Percentiles rank a stretch among this genome's conserved stretches.
Evolutionary conservation across 202 grass and related monocot genomes (phyloP).

Genomic region (Panicum virgatum): DNA sequence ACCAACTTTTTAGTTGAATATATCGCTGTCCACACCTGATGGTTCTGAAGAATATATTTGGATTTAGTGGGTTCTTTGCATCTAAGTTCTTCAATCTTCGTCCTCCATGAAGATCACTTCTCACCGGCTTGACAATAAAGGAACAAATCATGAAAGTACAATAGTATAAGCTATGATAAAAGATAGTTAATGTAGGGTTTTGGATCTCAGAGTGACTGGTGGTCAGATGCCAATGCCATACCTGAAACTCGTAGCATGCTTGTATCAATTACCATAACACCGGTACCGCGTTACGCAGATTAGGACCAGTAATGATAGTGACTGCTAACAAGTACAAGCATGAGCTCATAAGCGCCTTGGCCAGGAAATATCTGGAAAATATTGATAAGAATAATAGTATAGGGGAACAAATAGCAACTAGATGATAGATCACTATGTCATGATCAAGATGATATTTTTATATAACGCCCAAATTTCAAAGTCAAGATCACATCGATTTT

Average conservation of each 20-base stretch:
- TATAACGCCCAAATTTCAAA: constrained; percentile 1
- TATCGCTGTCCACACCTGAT: constrained; percentile 47
- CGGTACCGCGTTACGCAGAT: constrained; percentile 17
- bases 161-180: constrained; percentile 17
- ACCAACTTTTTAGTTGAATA: constrained; percentile 40
- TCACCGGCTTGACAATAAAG: constrained; percentile 46
- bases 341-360: not conserved
- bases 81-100: constrained; percentile 38
- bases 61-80: constrained; percentile 44
- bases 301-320: not conserved
- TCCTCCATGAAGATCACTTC: constrained; percentile 44
- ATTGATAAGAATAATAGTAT: not conserved
- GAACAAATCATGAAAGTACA: constrained; percentile 21
- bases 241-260: constrained; percentile 30
- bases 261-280: constrained; percentile 1
- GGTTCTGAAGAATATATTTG: constrained; percentile 49
- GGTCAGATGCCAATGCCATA: constrained; percentile 18
- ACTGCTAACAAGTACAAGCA: constrained; percentile 22
- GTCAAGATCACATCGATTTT: not conserved
- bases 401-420: not conserved
- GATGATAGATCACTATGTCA: not conserved
- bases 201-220: constrained; percentile 11
- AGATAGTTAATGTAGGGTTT: constrained; percentile 14
- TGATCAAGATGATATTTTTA: not conserved
- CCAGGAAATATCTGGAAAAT: constrained; percentile 7